A percentile compares a stretch with the other conserved stretches of the same genome.
phyloP scores from a whole-genome alignment of 306 rosid species.

The Ochetophila trinervis region DNA sequence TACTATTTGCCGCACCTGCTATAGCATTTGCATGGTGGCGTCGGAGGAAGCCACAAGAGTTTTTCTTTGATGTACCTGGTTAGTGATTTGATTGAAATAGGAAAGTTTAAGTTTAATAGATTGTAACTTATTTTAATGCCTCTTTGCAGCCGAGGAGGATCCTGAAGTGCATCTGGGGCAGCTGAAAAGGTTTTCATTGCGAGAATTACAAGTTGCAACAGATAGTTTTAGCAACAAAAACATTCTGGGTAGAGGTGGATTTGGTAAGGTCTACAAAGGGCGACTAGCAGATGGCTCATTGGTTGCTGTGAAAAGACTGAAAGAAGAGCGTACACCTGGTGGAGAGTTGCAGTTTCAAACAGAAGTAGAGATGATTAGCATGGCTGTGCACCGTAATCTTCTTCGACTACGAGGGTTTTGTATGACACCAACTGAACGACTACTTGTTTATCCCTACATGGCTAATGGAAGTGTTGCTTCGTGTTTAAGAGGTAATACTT shows the following conservation, averaged over 20 bases:
- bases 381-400: conserved; percentile 99
- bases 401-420: conserved; percentile 93
- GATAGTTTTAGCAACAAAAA: conserved; percentile 97
- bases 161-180: conserved; percentile 99
- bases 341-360: conserved; percentile 99
- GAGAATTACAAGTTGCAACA: conserved; percentile 93
- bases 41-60: conserved; percentile 92
- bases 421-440: conserved; percentile 97
- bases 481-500: conserved; percentile 82
- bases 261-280: conserved; percentile 98
- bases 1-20: conserved; percentile 96
- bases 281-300: conserved; percentile 89
- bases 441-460: conserved; percentile 98
- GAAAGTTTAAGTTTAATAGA: conserved; percentile 17
- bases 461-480: conserved; percentile 99
- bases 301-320: conserved; percentile 93
- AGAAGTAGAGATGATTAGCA: conserved; percentile 99
- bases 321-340: conserved; percentile 98
- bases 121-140: conserved; percentile 18
- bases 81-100: conserved; percentile 22
- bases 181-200: conserved; percentile 91
- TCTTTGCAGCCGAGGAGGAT: conserved; percentile 92
- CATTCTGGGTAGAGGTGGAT: conserved; percentile 96
- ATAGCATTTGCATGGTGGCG: conserved; percentile 99
- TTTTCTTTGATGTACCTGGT: conserved; percentile 99